These are phyloP conservation scores for Solanum phureja DNA, from an alignment of 257 asterid species.

Conservation along the genomic window DNA sequence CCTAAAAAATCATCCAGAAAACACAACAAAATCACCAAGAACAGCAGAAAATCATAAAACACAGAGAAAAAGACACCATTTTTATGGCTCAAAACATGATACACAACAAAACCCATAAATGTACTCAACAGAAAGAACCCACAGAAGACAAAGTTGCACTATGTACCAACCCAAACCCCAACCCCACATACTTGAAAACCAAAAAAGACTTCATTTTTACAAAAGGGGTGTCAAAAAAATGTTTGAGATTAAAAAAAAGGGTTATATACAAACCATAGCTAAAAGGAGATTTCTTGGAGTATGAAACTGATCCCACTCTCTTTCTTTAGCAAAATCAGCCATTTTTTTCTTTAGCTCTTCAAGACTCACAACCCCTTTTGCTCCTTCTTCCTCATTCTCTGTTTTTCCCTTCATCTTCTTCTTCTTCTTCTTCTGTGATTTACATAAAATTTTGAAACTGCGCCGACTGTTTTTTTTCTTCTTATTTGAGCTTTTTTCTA, in stretches of 20 bases:
- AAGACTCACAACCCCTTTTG: slow-evolving; percentile 24
- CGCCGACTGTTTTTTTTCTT: not conserved
- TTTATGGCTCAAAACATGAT: not conserved
- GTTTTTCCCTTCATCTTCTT: not conserved
- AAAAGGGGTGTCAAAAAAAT: not conserved
- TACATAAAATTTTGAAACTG: not conserved
- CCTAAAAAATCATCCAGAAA: not conserved
- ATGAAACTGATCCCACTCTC: slow-evolving; percentile 55
- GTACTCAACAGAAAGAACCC: not conserved
- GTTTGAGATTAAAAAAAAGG: not conserved
- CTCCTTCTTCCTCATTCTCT: not conserved
- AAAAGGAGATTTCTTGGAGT: slow-evolving; percentile 55
- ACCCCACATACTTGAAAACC: not conserved
- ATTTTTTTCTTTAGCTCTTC: slow-evolving; percentile 26
- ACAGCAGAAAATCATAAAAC: not conserved
- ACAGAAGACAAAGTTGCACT: not conserved
- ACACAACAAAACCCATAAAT: not conserved
- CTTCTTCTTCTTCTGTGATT: not conserved
- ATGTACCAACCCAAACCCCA: not conserved
- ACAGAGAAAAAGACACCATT: not conserved
- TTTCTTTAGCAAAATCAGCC: slow-evolving; percentile 44
- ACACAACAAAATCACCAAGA: not conserved
- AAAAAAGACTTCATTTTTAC: not conserved
- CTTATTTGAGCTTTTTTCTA: not conserved
- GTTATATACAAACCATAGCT: slow-evolving; percentile 29